Conservation (phyloP, 805 yeast species). For the Kodamaea laetipori region DNA sequence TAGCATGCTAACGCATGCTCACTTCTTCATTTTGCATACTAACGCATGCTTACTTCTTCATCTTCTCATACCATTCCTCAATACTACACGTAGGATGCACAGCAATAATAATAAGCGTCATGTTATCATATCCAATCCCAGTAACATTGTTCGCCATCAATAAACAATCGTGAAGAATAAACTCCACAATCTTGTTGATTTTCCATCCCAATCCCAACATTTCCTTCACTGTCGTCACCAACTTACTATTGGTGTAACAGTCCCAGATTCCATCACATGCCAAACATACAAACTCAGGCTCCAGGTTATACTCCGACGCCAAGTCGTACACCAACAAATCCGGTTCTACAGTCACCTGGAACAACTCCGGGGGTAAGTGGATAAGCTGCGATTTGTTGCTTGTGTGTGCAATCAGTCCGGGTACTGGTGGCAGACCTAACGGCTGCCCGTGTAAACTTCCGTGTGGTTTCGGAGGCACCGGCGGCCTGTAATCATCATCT, state of each 20-base stretch:
- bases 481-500: not conserved
- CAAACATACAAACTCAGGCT: constrained; percentile 41
- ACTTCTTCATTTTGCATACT: not conserved
- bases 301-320: constrained; percentile 10
- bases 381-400: constrained; percentile 19
- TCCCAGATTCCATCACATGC: constrained; percentile 54
- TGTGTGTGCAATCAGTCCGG: constrained; percentile 15
- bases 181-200: constrained; percentile 59
- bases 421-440: not conserved
- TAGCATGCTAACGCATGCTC: not conserved
- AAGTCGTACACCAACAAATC: constrained; percentile 43
- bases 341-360: constrained; percentile 47
- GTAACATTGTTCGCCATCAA: constrained; percentile 72
- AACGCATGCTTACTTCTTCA: constrained; percentile 42
- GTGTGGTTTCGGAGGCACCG: constrained; percentile 2
- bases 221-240: constrained; percentile 56
- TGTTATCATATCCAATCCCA: constrained; percentile 81
- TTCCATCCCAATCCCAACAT: constrained; percentile 58
- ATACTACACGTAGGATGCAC: constrained; percentile 51
- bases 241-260: constrained; percentile 54
- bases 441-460: constrained; percentile 1
- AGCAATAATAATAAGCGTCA: constrained; percentile 73
- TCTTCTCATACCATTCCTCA: constrained; percentile 59
- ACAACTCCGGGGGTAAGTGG: constrained; percentile 45
- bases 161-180: constrained; percentile 64